Evolutionary conservation across 345 rosid species (phyloP).

Genomic region (Murraya koenigii): DNA sequence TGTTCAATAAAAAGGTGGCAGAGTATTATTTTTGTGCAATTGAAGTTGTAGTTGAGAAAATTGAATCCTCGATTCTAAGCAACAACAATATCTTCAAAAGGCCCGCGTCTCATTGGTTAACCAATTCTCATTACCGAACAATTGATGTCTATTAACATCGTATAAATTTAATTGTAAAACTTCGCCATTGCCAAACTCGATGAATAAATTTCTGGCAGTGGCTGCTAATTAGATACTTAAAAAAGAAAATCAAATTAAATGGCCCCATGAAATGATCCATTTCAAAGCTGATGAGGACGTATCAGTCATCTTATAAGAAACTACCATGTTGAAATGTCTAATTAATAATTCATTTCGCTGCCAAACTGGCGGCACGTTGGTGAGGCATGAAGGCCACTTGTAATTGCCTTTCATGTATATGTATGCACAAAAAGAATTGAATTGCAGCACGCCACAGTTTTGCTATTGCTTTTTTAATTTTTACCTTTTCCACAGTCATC

Average conservation of each 20-base stretch:
- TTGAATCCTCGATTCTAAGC: too few relatives aligned
- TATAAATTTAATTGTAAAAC: background rate
- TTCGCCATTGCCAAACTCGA: background rate
- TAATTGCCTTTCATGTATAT: background rate
- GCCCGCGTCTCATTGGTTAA: too few relatives aligned
- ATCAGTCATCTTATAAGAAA: too few relatives aligned
- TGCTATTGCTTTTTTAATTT: background rate
- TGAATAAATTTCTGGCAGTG: background rate
- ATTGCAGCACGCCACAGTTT: background rate
- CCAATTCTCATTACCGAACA: too few relatives aligned
- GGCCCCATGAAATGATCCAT: too few relatives aligned
- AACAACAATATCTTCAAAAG: too few relatives aligned
- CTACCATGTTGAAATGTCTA: background rate
- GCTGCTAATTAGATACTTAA: background rate
- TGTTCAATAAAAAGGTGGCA: too few relatives aligned
- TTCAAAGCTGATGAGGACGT: background rate
- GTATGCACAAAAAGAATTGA: background rate
- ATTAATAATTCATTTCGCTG: background rate
- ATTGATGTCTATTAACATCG: too few relatives aligned
- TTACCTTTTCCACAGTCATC: too few relatives aligned
- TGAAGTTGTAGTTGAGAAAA: background rate
- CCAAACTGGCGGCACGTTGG: slow-evolving; percentile 17
- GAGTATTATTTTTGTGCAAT: background rate
- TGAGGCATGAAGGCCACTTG: background rate
- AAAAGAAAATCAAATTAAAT: too few relatives aligned